Conservation (phyloP, 495 filamentous ascomycete genomes). For the Bacidia gigantensis region DNA sequence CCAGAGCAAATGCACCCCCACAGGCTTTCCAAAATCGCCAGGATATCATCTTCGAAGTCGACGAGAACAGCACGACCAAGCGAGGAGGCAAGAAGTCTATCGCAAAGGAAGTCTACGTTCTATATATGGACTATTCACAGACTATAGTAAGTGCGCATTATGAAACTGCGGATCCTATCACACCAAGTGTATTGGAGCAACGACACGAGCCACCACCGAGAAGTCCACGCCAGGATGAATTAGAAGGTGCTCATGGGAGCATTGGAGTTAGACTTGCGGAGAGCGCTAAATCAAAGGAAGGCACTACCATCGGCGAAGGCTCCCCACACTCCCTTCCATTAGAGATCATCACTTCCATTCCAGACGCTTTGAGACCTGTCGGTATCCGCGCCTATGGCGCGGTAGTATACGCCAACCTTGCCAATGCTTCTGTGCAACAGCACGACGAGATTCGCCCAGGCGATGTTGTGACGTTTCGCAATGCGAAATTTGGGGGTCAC, state of each 20-base stretch:
- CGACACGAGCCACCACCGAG: constrained; percentile 74
- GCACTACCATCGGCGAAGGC: constrained; percentile 71
- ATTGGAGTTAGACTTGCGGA: constrained; percentile 65
- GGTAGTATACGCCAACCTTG: constrained; percentile 82
- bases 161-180: constrained; percentile 57
- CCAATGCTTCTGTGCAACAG: constrained; percentile 78
- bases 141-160: constrained; percentile 74
- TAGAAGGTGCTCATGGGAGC: constrained; percentile 67
- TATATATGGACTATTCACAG: constrained; percentile 93
- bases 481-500: constrained; percentile 91
- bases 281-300: constrained; percentile 52
- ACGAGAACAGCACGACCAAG: constrained; percentile 58
- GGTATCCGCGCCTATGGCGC: constrained; percentile 82
- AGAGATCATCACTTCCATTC: constrained; percentile 61
- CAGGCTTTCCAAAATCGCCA: constrained; percentile 68
- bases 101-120: constrained; percentile 65
- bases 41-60: constrained; percentile 71
- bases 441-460: constrained; percentile 91
- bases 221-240: constrained; percentile 79
- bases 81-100: constrained; percentile 55
- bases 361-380: constrained; percentile 63
- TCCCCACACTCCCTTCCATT: constrained; percentile 59
- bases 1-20: constrained; percentile 56
- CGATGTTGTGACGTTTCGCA: constrained; percentile 86
- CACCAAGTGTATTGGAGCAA: constrained; percentile 59